Conservation (phyloP, 805 yeast species). For the Barnettozyma pratensis region DNA sequence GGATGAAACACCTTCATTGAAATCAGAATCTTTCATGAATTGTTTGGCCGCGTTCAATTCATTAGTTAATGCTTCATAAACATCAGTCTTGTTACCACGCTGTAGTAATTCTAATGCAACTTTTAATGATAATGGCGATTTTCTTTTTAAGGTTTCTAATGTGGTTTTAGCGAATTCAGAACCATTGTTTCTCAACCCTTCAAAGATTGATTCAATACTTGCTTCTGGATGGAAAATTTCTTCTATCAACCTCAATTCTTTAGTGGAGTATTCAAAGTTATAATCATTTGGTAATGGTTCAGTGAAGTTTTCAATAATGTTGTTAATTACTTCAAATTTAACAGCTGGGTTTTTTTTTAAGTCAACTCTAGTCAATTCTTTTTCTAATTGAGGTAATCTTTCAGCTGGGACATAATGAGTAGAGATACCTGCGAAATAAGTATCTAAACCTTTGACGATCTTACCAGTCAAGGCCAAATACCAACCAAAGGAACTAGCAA, state of each 20-base stretch:
- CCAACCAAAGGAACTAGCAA: conserved; percentile 76
- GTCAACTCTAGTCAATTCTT: conserved; percentile 47
- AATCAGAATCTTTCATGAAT: conserved; percentile 61
- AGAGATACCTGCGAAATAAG: conserved; percentile 79
- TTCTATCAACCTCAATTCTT: conserved; percentile 62
- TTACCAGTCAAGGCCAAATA: conserved; percentile 86
- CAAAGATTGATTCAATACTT: conserved; percentile 43
- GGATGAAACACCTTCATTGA: conserved; percentile 63
- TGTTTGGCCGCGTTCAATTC: conserved; percentile 77
- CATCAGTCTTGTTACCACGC: conserved; percentile 50
- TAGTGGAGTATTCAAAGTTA: conserved; percentile 50
- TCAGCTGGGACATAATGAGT: conserved; percentile 81
- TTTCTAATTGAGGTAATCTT: conserved; percentile 55
- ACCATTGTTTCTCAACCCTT: conserved; percentile 44
- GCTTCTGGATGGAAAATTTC: conserved; percentile 49
- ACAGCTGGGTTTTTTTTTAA: conserved; percentile 20
- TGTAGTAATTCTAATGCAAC: conserved; percentile 66
- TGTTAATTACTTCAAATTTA: conserved; percentile 47
- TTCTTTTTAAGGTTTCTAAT: conserved; percentile 48
- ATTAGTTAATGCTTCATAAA: conserved; percentile 60
- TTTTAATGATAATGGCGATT: conserved; percentile 77
- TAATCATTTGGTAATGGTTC: conserved; percentile 61
- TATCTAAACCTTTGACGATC: conserved; percentile 69
- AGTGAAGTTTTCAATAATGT: conserved; percentile 73
- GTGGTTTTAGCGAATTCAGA: conserved; percentile 63